Base-by-base conservation (phyloP, 108 stramenopile species). In the Pseudonitzschia delicatissima region DNA sequence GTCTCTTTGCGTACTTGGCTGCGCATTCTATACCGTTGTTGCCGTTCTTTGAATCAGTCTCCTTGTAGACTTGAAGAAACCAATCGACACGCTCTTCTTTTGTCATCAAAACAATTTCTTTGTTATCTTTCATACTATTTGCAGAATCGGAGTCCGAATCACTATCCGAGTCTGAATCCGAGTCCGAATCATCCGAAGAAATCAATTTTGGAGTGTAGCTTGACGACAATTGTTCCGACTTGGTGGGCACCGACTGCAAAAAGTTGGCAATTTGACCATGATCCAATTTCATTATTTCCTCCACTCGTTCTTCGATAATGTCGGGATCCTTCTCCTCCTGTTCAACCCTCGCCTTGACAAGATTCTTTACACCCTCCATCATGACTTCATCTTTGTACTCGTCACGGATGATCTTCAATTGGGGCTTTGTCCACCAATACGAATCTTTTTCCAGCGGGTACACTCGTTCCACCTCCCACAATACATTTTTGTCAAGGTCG, bases 361-460 rank as follows among this genome's bases (percentile, higher is more conserved):
- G 35, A 36, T 58, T 34, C 12, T 13, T 5, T 15, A 58, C 17
- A 21, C 57, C 35, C 11, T 58, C 57, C 57, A 58, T 29, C 57
- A 58, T 58, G 8, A 35, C 35, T n/a, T 34, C 57, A 18, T 58
- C 21, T 21, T 58, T 29, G 18, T 58, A 58, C 15, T 58, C 57
- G 15, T 58, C 7, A n/a, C 57, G 57, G 34, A 58, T 33, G 4
- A 33, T 13, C 6, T 36, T 34, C 11, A 58, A 2, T 4, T 58
- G 26, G 15, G 57, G 29, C 21, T 58, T 58, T 28, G 18, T 58
- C 57, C 57, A 58, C 57, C 57, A 58, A 35, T 58, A 20, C 20
- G 21, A 27, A 15, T 3, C 13, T 36, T 58, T 58, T 34, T 58
- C 57, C 13, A n/a, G 31, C 18, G 17, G n/a, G 5, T 15, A 9